phyloP scores from a whole-genome alignment of 345 rosid genomes.

The Lagerstroemia speciosa region DNA sequence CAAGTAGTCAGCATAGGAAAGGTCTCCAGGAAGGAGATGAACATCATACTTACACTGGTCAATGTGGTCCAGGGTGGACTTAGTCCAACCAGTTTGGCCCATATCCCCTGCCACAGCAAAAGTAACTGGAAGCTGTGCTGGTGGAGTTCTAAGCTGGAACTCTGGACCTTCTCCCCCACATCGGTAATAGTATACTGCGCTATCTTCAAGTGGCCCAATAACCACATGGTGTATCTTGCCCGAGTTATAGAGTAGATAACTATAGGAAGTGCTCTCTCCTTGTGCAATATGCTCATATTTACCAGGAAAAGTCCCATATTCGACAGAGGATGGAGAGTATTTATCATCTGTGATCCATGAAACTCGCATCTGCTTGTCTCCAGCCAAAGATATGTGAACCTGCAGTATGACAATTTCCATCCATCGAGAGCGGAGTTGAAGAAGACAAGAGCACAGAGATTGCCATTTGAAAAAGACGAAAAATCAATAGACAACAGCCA shows the following conservation, averaged over 20 bases:
- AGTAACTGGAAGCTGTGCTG: conserved; percentile 59
- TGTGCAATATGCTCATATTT: conserved; percentile 33
- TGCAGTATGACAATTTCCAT: conserved; percentile 9
- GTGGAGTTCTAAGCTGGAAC: conserved; percentile 84
- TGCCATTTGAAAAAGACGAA: background rate
- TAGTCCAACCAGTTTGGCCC: conserved; percentile 96
- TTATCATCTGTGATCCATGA: conserved; percentile 68
- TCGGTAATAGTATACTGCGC: conserved; percentile 58
- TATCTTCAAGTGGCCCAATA: conserved; percentile 68
- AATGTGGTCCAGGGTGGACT: conserved; percentile 80
- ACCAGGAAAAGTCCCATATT: conserved; percentile 74
- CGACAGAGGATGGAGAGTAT: conserved; percentile 54
- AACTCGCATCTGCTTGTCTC: conserved; percentile 72
- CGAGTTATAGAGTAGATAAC: conserved; percentile 60
- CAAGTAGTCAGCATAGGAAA: conserved; percentile 85
- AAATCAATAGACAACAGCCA: background rate
- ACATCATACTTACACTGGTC: conserved; percentile 62
- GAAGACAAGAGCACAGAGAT: background rate
- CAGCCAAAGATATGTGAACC: conserved; percentile 76
- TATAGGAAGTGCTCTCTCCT: conserved; percentile 82
- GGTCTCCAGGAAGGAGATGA: conserved; percentile 90
- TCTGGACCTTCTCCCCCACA: conserved; percentile 83
- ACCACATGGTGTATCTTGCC: conserved; percentile 89
- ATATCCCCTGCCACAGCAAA: conserved; percentile 94
- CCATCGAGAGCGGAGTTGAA: background rate